Evolutionary conservation across 805 yeast genomes (phyloP).

Genomic region (Candida tibetensis): DNA sequence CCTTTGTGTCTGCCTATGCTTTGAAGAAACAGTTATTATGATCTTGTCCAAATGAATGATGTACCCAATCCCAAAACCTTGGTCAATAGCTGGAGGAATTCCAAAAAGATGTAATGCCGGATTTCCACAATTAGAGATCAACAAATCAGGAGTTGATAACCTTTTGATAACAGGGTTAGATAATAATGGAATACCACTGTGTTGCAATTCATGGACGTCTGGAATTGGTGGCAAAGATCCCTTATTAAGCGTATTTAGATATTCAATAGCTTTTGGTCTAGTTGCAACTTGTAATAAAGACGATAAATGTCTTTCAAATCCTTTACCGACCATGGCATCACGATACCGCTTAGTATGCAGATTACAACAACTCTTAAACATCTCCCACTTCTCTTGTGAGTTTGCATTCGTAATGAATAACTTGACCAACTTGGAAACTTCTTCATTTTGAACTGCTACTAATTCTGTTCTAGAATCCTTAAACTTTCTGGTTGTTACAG

Average conservation of each 20-base stretch:
- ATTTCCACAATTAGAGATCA: conserved; percentile 80
- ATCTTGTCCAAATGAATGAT: conserved; percentile 79
- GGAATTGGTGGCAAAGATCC: conserved; percentile 16
- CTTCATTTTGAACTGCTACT: conserved; percentile 60
- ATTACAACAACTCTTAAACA: conserved; percentile 49
- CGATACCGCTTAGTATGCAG: conserved; percentile 49
- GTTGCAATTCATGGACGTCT: conserved; percentile 3
- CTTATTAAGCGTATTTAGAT: conserved; percentile 42
- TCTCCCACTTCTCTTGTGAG: conserved; percentile 46
- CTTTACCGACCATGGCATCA: conserved; percentile 57
- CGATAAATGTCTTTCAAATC: conserved; percentile 71
- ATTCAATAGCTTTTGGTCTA: conserved; percentile 34
- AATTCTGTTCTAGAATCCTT: conserved; percentile 69
- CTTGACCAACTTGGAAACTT: conserved; percentile 53
- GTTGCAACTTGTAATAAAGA: conserved; percentile 58
- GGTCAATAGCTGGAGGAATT: conserved; percentile 85
- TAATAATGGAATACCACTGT: conserved; percentile 27
- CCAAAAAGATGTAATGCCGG: conserved; percentile 86
- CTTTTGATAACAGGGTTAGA: conserved; percentile 33
- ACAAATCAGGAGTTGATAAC: conserved; percentile 35
- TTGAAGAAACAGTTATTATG: conserved; percentile 79
- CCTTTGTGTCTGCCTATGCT: conserved; percentile 82
- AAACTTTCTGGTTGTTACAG: conserved; percentile 66
- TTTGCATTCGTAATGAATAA: conserved; percentile 57
- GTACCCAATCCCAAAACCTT: conserved; percentile 92